Conservation (phyloP, 805 yeast species). For the Yarrowia sp. region DNA sequence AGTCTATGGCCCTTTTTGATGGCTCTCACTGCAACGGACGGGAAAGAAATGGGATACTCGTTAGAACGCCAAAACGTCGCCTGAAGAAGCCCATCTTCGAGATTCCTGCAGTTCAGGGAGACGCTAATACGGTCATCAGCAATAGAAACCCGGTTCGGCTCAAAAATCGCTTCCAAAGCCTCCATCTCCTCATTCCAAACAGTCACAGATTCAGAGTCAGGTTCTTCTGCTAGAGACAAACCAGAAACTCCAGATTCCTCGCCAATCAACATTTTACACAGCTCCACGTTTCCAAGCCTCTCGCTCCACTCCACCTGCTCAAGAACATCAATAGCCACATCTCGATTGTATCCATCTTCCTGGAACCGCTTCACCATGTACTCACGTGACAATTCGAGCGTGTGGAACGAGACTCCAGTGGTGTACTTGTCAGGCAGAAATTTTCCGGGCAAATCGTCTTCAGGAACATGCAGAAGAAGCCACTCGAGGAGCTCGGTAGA, state of each 20-base stretch:
- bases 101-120: slow-evolving; percentile 7
- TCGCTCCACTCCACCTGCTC: slow-evolving; percentile 56
- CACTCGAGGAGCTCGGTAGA: slow-evolving; percentile 66
- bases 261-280: slow-evolving; percentile 47
- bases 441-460: slow-evolving; percentile 80
- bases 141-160: slow-evolving; percentile 50
- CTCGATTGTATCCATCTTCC: slow-evolving; percentile 74
- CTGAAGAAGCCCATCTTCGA: slow-evolving; percentile 34
- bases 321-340: slow-evolving; percentile 63
- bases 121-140: slow-evolving; percentile 5
- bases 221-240: neutral
- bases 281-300: slow-evolving; percentile 56
- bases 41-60: slow-evolving; percentile 68
- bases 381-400: slow-evolving; percentile 58
- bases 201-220: slow-evolving; percentile 49
- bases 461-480: slow-evolving; percentile 89
- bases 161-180: slow-evolving; percentile 67
- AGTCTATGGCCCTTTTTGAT: slow-evolving; percentile 46
- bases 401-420: slow-evolving; percentile 25
- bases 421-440: slow-evolving; percentile 48
- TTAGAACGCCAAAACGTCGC: slow-evolving; percentile 55
- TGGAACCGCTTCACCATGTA: slow-evolving; percentile 63
- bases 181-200: slow-evolving; percentile 81
- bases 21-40: slow-evolving; percentile 68
- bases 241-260: slow-evolving; percentile 4